A percentile compares a stretch with the other conserved stretches of the same genome.
phyloP scores from a whole-genome alignment of 1,284 basidiomycete genomes.

The Pseudozyma hubeiensis region DNA sequence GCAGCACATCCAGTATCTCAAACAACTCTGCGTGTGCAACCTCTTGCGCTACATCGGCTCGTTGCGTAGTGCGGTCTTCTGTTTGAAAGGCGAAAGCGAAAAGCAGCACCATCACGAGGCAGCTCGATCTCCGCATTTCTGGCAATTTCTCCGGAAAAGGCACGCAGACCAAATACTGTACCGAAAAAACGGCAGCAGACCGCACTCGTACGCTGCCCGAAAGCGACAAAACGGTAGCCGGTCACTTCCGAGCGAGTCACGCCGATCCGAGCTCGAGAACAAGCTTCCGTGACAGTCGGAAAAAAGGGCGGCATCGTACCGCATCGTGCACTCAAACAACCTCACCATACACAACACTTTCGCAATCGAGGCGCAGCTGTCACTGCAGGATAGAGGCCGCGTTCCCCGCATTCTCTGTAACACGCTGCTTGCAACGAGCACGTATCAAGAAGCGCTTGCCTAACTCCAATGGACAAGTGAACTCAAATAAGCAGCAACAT shows the following conservation, averaged over 20 bases:
- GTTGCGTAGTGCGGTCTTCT: too few relatives aligned
- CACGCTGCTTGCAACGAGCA: not conserved
- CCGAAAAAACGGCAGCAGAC: slow-evolving; percentile 10
- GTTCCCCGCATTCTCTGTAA: not conserved
- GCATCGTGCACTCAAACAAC: slow-evolving; percentile 6
- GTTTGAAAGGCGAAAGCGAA: not conserved
- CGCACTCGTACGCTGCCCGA: not conserved
- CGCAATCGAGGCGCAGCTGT: too few relatives aligned
- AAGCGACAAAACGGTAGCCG: slow-evolving; percentile 1
- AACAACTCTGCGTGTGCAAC: too few relatives aligned
- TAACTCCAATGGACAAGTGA: too few relatives aligned
- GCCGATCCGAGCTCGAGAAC: slow-evolving; percentile 9
- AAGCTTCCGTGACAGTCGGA: not conserved
- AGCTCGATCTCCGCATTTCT: too few relatives aligned
- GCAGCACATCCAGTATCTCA: too few relatives aligned
- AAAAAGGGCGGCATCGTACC: slow-evolving; percentile 14
- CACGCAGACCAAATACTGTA: too few relatives aligned
- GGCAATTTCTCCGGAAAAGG: too few relatives aligned
- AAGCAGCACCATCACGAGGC: too few relatives aligned
- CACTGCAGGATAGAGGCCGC: too few relatives aligned
- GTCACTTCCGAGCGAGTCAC: slow-evolving; percentile 44
- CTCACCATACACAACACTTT: not conserved
- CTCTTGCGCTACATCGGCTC: too few relatives aligned
- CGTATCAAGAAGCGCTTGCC: too few relatives aligned
- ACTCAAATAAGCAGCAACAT: not conserved